A percentile compares a stretch with the other conserved stretches of the same genome.
Evolutionary conservation across 129 eudicot genomes (phyloP).

Genomic region (Oenanthe sinensis): DNA sequence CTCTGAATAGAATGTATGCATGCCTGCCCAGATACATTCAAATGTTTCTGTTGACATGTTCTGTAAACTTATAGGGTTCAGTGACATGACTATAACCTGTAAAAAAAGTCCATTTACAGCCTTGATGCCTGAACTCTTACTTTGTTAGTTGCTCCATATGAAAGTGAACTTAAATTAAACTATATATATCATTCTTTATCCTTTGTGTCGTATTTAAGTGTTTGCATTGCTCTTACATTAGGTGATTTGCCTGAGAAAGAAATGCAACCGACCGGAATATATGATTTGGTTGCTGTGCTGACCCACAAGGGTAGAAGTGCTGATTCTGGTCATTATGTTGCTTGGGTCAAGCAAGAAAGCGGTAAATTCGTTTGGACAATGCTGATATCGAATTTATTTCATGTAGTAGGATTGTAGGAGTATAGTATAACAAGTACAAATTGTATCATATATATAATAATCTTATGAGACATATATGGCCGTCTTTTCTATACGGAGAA

Average conservation of each 20-base stretch:
- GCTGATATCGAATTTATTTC: neutral
- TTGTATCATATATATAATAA: neutral
- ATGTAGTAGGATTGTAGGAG: neutral
- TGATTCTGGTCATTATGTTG: slow-evolving; percentile 96
- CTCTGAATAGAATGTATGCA: neutral
- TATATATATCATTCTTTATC: neutral
- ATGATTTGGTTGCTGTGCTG: slow-evolving; percentile 92
- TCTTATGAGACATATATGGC: neutral
- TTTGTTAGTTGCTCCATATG: neutral
- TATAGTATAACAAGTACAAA: neutral
- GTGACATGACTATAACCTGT: neutral
- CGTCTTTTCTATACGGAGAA: too few species aligned
- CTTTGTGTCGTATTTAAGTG: neutral
- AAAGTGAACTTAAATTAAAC: neutral
- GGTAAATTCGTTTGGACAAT: slow-evolving; percentile 29
- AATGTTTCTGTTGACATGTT: neutral
- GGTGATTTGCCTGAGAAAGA: slow-evolving; percentile 48
- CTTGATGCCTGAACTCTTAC: neutral
- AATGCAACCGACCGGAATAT: slow-evolving; percentile 65
- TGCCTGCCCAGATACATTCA: neutral
- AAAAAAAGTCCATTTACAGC: neutral
- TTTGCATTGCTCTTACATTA: slow-evolving; percentile 15
- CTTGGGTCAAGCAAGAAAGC: slow-evolving; percentile 97
- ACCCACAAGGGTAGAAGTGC: slow-evolving; percentile 99
- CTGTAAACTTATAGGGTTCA: neutral